Base-by-base conservation (phyloP, 2,329 filamentous ascomycete species). In the Calonectria pseudoreteaudii region DNA sequence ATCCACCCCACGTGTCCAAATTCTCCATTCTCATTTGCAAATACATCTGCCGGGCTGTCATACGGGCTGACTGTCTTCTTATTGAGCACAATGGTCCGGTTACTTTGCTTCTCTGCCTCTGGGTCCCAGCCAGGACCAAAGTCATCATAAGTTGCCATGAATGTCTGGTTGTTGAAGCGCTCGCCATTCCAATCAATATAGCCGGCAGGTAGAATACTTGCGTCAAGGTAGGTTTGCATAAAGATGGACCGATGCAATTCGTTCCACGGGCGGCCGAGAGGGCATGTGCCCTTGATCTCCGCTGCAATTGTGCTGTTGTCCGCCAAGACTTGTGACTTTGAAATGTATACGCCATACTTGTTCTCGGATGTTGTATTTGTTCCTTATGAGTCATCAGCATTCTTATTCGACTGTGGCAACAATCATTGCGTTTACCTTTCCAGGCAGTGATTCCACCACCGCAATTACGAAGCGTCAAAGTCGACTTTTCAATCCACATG, bases 391-490 rank as follows among this genome's bases (percentile, higher is more conserved):
- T 1, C 14, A 4, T 58, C 28, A 36, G 34, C 30, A 23, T 49
- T 20, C 3, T 30, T 7, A 6, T 18, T 13, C 11, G 8, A 8
- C 4, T 11, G 5, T 1, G 7, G 1, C 5, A 9, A 9, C 20
- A 26, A 11, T 13, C 1, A 28, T 10, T 6, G 8, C 4, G 14
- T 30, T 1, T 41, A 66, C 70, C 70, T 79, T 94, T 94, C 92
- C 92, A 94, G 0, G 92, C 92, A 0, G 91, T 93, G 68, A 94
- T 90, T 14, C 92, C 92, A 20, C 92, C 92, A 5, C 91, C 91
- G 76, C 92, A 94, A 77, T 84, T 86, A 13, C 92, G 89, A 16
- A 94, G 86, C 0, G 86, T 84, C 2, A 94, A 82, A 0, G 85
- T 84, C 1, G 88, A 90, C 4, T 86, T 84, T 70, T 91, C 86